phyloP scores from a whole-genome alignment of 257 asterid genomes.

The Anisodus acutangulus region DNA sequence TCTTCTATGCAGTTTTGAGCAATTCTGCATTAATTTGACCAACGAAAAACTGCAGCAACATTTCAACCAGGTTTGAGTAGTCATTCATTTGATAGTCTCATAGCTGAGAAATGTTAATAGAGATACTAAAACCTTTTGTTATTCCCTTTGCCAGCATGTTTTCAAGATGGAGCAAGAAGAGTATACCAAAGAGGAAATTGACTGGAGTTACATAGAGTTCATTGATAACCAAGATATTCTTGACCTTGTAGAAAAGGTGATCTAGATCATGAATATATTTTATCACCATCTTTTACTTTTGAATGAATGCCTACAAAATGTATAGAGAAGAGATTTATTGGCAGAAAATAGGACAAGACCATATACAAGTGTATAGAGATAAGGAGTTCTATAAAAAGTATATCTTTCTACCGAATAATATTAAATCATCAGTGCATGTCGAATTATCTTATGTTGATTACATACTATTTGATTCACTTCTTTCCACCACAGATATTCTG shows the following conservation, averaged over 20 bases:
- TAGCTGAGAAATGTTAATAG: conserved; percentile 25
- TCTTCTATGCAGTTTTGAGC: conserved; percentile 83
- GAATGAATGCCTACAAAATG: neutral
- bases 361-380: neutral
- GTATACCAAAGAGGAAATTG: conserved; percentile 84
- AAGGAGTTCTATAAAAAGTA: conserved; percentile 8
- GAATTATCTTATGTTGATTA: neutral
- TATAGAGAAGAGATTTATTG: neutral
- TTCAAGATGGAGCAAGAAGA: conserved; percentile 98
- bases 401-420: neutral
- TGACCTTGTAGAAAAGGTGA: conserved; percentile 92
- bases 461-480: conserved; percentile 11
- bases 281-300: conserved; percentile 23
- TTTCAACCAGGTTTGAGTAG: conserved; percentile 78
- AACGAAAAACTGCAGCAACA: conserved; percentile 96
- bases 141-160: conserved; percentile 67
- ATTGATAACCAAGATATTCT: conserved; percentile 90
- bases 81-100: conserved; percentile 19
- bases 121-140: conserved; percentile 17
- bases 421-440: conserved; percentile 7
- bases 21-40: conserved; percentile 92
- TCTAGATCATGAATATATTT: neutral
- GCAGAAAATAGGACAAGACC: conserved; percentile 8
- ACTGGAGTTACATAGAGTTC: conserved; percentile 92
- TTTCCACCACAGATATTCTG: conserved; percentile 7